Conservation (phyloP, 148 eudicot genomes). For the Rhododendron henanense region DNA sequence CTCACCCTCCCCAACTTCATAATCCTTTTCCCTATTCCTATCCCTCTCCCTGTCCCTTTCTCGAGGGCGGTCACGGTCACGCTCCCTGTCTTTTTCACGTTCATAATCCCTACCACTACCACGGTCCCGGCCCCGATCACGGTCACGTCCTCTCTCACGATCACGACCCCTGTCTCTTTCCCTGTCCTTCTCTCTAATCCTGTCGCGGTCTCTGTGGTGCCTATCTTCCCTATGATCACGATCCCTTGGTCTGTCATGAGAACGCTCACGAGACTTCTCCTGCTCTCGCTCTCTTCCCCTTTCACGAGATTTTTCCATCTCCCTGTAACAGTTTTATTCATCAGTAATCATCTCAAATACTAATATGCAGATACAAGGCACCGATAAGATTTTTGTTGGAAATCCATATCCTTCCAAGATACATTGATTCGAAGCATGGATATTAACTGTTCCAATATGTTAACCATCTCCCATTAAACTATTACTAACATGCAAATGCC, state of each 20-base stretch:
- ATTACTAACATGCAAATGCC: not conserved
- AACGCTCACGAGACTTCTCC: conserved; percentile 80
- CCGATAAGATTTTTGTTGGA: not conserved
- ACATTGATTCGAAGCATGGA: not conserved
- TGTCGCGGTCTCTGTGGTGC: conserved; percentile 88
- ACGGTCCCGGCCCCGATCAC: conserved; percentile 56
- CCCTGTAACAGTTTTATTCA: conserved; percentile 39
- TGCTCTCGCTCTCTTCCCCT: conserved; percentile 63
- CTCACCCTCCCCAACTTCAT: conserved; percentile 50
- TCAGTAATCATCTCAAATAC: conserved; percentile 4
- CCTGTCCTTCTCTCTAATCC: conserved; percentile 60
- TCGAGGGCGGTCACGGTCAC: conserved; percentile 41
- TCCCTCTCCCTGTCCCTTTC: conserved; percentile 55
- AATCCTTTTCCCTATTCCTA: conserved; percentile 52
- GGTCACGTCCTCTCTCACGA: conserved; percentile 55
- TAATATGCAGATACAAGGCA: not conserved
- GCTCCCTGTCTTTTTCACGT: conserved; percentile 33
- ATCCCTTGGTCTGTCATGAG: conserved; percentile 82
- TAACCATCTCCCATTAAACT: not conserved
- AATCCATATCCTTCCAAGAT: not conserved
- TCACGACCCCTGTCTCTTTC: conserved; percentile 56
- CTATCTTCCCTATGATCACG: conserved; percentile 86
- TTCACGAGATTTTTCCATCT: conserved; percentile 94
- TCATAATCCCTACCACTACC: conserved; percentile 54
- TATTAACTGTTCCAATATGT: not conserved